Evolutionary conservation across 495 filamentous ascomycete species (phyloP).

Genomic region (Tuber aestivum): DNA sequence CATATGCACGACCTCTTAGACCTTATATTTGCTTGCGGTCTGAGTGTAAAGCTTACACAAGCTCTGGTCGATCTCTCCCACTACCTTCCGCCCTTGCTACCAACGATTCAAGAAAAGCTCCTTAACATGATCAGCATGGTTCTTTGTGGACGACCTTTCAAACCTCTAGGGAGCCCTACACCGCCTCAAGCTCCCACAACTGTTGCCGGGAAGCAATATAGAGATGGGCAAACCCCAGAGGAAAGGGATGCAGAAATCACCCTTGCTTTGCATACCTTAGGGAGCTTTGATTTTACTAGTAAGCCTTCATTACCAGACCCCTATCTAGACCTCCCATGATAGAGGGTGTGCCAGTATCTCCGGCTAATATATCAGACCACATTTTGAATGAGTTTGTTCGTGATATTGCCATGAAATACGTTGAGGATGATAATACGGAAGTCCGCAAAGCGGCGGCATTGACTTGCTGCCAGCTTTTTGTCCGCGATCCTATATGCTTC

Average conservation of each 20-base stretch:
- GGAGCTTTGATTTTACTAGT: slow-evolving; percentile 90
- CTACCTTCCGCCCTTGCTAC: slow-evolving; percentile 91
- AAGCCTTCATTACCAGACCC: slow-evolving; percentile 22
- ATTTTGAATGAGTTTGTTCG: slow-evolving; percentile 97
- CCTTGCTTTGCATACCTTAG: slow-evolving; percentile 82
- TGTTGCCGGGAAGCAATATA: slow-evolving; percentile 78
- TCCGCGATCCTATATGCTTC: slow-evolving; percentile 92
- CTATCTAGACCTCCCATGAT: slow-evolving; percentile 2
- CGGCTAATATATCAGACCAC: slow-evolving; percentile 53
- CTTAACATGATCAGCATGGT: slow-evolving; percentile 93
- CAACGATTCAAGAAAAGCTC: slow-evolving; percentile 84
- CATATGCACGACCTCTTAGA: slow-evolving; percentile 95
- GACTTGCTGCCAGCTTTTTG: slow-evolving; percentile 95
- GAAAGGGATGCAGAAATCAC: slow-evolving; percentile 84
- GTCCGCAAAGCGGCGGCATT: slow-evolving; percentile 91
- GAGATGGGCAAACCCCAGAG: slow-evolving; percentile 62
- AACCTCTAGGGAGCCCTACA: slow-evolving; percentile 80
- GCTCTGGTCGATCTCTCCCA: slow-evolving; percentile 97
- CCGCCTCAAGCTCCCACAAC: slow-evolving; percentile 61
- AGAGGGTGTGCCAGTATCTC: not conserved
- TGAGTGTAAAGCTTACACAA: slow-evolving; percentile 86
- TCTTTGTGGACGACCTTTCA: slow-evolving; percentile 83
- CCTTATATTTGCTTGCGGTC: slow-evolving; percentile 91
- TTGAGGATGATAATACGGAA: slow-evolving; percentile 88
- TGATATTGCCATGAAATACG: slow-evolving; percentile 95